Evolutionary conservation across 176 grass and related monocot species (phyloP).

Genomic region (Guadua angustifolia): DNA sequence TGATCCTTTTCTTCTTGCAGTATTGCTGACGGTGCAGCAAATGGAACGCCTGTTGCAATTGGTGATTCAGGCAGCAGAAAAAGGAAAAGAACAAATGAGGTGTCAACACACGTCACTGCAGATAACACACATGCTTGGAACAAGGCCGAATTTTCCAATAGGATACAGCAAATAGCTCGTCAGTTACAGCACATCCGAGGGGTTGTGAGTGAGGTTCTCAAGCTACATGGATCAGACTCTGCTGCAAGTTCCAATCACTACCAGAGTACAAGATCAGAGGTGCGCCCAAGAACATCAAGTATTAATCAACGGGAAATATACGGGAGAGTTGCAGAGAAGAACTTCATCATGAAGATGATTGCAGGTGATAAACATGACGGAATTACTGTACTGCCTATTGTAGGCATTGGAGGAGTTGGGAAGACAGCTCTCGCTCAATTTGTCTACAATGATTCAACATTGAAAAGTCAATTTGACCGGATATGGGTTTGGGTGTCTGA

Average conservation of each 20-base stretch:
- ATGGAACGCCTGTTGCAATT: too few relatives aligned
- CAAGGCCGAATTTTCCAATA: background rate
- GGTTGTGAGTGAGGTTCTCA: background rate
- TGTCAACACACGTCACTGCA: too few relatives aligned
- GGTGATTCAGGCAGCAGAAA: too few relatives aligned
- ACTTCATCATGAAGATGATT: conserved; percentile 11
- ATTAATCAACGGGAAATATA: background rate
- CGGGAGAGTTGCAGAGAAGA: conserved; percentile 22
- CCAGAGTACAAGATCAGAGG: too few relatives aligned
- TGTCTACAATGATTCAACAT: too few relatives aligned
- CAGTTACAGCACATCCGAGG: background rate
- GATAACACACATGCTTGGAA: background rate
- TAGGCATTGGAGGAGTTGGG: too few relatives aligned
- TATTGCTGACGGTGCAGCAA: too few relatives aligned
- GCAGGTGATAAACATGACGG: background rate
- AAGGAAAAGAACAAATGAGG: too few relatives aligned
- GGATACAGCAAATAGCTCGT: background rate
- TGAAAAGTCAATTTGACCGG: too few relatives aligned
- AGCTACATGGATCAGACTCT: background rate
- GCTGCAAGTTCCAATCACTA: background rate
- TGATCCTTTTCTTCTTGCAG: too few relatives aligned
- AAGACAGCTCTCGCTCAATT: too few relatives aligned
- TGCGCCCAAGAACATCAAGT: conserved; percentile 38
- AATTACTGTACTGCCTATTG: conserved; percentile 12
- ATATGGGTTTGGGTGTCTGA: conserved; percentile 33